Evolutionary conservation across 2,329 filamentous ascomycete genomes (phyloP).

Genomic region (Pestalotiopsis sp.): DNA sequence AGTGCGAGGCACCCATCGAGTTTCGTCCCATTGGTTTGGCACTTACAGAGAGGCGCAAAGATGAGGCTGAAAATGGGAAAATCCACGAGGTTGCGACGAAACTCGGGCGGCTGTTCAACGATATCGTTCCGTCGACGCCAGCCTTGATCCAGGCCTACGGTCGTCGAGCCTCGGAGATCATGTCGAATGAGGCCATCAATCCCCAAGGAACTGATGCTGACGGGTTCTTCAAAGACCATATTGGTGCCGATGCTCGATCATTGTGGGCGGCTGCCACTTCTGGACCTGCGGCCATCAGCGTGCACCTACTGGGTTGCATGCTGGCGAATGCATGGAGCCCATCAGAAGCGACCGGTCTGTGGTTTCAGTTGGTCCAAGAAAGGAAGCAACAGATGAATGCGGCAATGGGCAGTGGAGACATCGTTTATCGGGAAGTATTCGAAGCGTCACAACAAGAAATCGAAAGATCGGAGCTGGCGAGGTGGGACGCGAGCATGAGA

Average conservation of each 20-base stretch:
- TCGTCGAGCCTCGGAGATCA: neutral
- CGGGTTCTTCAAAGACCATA: neutral
- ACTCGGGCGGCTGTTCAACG: neutral
- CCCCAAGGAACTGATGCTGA: neutral
- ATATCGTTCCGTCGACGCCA: neutral
- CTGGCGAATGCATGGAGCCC: neutral
- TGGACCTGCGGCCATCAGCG: neutral
- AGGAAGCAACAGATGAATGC: neutral
- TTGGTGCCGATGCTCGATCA: neutral
- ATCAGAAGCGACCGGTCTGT: neutral
- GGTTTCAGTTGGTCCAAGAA: neutral
- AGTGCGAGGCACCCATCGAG: neutral
- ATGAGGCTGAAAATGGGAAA: neutral
- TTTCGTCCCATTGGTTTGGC: neutral
- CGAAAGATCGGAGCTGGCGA: neutral
- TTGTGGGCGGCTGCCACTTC: neutral
- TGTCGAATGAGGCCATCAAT: neutral
- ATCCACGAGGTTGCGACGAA: neutral
- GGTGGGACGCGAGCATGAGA: neutral
- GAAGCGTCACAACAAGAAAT: neutral
- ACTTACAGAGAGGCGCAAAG: neutral
- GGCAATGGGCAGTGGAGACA: neutral
- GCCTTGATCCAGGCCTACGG: neutral
- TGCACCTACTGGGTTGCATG: neutral
- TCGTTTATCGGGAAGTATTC: neutral